phyloP scores from a whole-genome alignment of 257 asterid species.

The Gynochthodes officinalis region DNA sequence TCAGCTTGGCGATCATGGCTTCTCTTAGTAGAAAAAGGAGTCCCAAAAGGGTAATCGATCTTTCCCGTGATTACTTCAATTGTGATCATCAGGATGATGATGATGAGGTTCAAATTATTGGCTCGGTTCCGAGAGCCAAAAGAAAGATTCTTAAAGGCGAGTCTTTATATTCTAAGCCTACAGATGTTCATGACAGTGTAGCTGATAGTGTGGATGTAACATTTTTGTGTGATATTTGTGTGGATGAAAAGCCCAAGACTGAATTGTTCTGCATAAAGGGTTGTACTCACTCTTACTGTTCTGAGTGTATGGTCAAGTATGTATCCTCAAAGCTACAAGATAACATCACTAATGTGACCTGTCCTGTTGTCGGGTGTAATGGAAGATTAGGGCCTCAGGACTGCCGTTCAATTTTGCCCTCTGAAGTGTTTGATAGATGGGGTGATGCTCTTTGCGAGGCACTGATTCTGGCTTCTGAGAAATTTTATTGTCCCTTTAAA shows the following conservation, averaged over 20 bases:
- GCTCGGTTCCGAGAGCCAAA: not conserved
- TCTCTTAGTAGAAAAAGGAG: not conserved
- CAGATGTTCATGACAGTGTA: not conserved
- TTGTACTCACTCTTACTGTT: slow-evolving; percentile 42
- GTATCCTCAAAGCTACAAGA: slow-evolving; percentile 52
- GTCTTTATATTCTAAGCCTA: slow-evolving; percentile 32
- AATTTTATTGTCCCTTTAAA: slow-evolving; percentile 60
- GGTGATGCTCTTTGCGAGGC: slow-evolving; percentile 67
- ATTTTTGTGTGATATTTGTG: slow-evolving; percentile 19
- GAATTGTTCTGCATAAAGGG: slow-evolving; percentile 1
- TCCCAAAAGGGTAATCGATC: slow-evolving; percentile 5
- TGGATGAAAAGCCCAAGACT: slow-evolving; percentile 12
- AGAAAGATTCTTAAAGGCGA: slow-evolving; percentile 39
- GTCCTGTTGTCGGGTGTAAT: slow-evolving; percentile 51
- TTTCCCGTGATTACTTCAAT: not conserved
- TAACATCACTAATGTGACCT: slow-evolving; percentile 27
- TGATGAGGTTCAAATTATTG: slow-evolving; percentile 7
- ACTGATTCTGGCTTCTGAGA: slow-evolving; percentile 42
- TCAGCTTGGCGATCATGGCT: slow-evolving; percentile 3
- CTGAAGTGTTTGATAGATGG: slow-evolving; percentile 65
- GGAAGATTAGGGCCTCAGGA: slow-evolving; percentile 50
- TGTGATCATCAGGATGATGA: not conserved
- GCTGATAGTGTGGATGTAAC: not conserved
- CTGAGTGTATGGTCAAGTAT: slow-evolving; percentile 40
- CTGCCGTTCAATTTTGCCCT: slow-evolving; percentile 57